Conservation (phyloP, 257 asterid species). For the Leptodermis oblonga region DNA sequence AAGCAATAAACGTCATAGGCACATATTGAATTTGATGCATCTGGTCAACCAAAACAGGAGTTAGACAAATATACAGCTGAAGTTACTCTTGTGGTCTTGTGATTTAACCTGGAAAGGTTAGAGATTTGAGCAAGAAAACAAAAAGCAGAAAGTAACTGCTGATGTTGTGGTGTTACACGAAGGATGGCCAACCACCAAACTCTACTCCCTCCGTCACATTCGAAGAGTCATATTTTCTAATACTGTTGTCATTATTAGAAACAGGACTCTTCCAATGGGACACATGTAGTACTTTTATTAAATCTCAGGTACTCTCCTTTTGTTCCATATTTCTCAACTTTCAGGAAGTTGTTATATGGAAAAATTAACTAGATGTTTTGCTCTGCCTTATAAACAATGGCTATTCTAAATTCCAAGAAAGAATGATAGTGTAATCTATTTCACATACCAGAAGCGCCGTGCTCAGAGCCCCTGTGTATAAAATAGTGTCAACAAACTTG, state of each 20-base stretch:
- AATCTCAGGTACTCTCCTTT: not conserved
- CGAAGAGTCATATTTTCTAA: too few species aligned
- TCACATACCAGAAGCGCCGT: conserved; percentile 6
- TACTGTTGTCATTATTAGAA: too few species aligned
- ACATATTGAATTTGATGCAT: not conserved
- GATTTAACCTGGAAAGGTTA: not conserved
- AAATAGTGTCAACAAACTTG: not conserved
- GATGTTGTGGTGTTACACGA: not conserved
- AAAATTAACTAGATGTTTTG: not conserved
- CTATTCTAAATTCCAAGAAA: not conserved
- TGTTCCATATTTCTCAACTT: not conserved
- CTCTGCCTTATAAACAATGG: not conserved
- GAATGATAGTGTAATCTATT: not conserved
- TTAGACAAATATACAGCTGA: not conserved
- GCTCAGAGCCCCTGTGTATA: not conserved
- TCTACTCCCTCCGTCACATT: too few species aligned
- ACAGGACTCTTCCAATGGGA: too few species aligned
- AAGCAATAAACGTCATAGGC: conserved; percentile 18
- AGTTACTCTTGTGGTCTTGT: not conserved
- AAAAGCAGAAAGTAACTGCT: not conserved
- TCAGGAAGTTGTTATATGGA: too few species aligned
- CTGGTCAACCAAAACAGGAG: conserved; percentile 5
- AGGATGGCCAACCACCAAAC: not conserved
- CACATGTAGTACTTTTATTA: not conserved
- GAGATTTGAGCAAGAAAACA: not conserved